Conservation (phyloP, 2,329 filamentous ascomycete species). For the Epichloe brachyelytri region DNA sequence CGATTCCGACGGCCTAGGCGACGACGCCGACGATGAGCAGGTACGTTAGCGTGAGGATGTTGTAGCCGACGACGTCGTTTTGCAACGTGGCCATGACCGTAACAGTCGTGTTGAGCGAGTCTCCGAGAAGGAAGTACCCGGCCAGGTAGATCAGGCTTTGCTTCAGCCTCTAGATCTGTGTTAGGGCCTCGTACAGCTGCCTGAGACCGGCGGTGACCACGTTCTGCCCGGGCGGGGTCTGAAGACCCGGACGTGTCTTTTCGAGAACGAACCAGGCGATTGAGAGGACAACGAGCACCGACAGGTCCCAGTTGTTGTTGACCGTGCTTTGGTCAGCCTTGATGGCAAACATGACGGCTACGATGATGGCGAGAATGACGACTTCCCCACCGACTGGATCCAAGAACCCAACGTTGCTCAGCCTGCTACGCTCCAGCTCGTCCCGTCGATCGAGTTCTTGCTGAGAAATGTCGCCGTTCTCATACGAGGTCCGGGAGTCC, state of each 20-base stretch:
- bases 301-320: constrained; percentile 55
- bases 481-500: constrained; percentile 19
- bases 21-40: constrained; percentile 53
- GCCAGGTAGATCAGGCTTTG: constrained; percentile 54
- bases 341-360: constrained; percentile 49
- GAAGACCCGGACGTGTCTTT: constrained; percentile 46
- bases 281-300: constrained; percentile 48
- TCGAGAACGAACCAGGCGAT: constrained; percentile 56
- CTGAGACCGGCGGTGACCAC: constrained; percentile 47
- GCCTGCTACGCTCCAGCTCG: constrained; percentile 48
- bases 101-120: constrained; percentile 56
- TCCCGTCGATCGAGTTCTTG: constrained; percentile 49
- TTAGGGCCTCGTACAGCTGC: no score
- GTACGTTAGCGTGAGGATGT: constrained; percentile 52
- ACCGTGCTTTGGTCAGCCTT: constrained; percentile 43
- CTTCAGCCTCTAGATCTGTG: no score
- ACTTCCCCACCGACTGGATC: constrained; percentile 49
- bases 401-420: constrained; percentile 52
- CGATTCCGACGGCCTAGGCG: constrained; percentile 50
- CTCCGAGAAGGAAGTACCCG: constrained; percentile 56
- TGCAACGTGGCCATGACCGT: constrained; percentile 55
- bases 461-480: constrained; percentile 35
- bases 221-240: constrained; percentile 24
- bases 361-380: constrained; percentile 49
- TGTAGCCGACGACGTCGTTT: constrained; percentile 51